These are phyloP conservation scores for Ambrosia hybrid DNA, from an alignment of 140 eudicot genomes.

Conservation along the genomic window DNA sequence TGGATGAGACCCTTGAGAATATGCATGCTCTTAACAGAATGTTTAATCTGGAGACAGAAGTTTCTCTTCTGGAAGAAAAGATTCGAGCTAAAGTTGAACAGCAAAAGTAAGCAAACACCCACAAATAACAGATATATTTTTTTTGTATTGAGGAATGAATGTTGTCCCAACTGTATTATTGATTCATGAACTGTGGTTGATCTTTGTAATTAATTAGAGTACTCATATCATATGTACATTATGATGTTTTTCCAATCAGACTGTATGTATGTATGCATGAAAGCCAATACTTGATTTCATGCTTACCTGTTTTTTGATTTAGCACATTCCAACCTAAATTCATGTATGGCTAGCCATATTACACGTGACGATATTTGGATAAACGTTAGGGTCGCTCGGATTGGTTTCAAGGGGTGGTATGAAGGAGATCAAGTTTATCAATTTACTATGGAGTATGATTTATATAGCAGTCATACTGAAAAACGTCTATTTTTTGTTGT, in stretches of 20 bases:
- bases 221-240: background rate
- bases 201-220: background rate
- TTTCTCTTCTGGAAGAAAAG: slow-evolving; percentile 87
- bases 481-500: no score
- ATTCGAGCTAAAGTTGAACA: slow-evolving; percentile 47
- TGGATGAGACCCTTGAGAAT: slow-evolving; percentile 87
- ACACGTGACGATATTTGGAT: no score
- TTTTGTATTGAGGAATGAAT: slow-evolving; percentile 13
- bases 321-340: no score
- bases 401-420: no score
- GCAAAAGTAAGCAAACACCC: background rate
- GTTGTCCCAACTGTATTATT: background rate
- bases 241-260: background rate
- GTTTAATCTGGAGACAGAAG: slow-evolving; percentile 85
- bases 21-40: slow-evolving; percentile 95
- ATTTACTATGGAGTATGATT: no score
- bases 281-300: background rate
- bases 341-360: no score
- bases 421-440: no score
- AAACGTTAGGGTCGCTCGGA: no score
- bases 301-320: background rate
- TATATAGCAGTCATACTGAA: no score
- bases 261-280: background rate
- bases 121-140: background rate
- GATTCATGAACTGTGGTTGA: background rate